Evolutionary conservation across 441 rosid species (phyloP).

Genomic region (Corymbia citriodora): DNA sequence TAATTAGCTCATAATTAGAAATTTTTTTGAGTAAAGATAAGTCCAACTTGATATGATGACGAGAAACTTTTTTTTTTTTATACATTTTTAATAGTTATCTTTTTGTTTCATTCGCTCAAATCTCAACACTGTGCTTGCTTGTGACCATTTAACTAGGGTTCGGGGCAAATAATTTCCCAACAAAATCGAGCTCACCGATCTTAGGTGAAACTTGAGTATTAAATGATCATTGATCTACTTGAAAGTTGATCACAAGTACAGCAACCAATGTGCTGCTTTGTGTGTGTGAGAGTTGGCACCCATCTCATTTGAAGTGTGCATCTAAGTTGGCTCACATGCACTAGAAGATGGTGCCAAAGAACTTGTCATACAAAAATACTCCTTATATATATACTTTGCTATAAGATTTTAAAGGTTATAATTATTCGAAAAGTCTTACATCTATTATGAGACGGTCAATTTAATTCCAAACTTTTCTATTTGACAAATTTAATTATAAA

Average conservation of each 20-base stretch:
- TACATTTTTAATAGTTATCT: neutral
- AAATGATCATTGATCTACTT: neutral
- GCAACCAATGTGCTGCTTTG: neutral
- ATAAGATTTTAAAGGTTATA: neutral
- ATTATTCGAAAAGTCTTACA: neutral
- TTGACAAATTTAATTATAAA: neutral
- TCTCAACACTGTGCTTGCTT: neutral
- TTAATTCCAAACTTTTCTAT: neutral
- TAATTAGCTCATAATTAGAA: neutral
- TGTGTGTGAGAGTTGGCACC: neutral
- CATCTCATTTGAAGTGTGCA: neutral
- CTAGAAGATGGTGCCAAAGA: neutral
- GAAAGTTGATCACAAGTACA: neutral
- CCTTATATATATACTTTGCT: neutral
- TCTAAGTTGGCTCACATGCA: neutral
- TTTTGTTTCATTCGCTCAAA: neutral
- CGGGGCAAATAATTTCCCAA: too few species aligned
- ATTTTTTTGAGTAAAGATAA: fast-evolving
- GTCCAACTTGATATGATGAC: fast-evolving
- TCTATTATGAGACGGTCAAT: neutral
- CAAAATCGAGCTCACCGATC: too few species aligned
- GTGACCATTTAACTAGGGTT: neutral
- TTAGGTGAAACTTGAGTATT: neutral
- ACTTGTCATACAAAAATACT: neutral
- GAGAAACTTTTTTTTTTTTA: neutral